Base-by-base conservation (phyloP, 1,284 basidiomycete species). In the Coniferiporia sulphurascens region DNA sequence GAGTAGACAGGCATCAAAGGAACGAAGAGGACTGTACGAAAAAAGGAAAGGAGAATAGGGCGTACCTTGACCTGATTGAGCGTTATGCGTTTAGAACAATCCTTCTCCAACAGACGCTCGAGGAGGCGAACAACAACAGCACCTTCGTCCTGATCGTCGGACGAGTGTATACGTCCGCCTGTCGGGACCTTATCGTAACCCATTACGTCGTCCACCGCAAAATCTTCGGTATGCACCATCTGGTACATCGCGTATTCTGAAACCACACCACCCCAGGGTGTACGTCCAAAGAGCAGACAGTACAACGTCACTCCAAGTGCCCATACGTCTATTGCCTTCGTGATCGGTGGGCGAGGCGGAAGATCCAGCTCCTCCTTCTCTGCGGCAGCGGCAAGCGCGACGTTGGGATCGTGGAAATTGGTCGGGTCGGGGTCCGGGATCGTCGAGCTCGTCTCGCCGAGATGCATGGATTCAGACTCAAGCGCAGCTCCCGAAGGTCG, bases 301-400 rank as follows among this genome's bases (percentile, higher is more conserved):
- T 95, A 99, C 12, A 98, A 78, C 1, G 97, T 99, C 38, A 98
- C 91, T n/a, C 97, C 97, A 7, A 99, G 82, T 0, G 97, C 95
- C 96, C 96, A 99, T n/a, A 99, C 85, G 69, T 99, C 97, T 70
- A 99, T 97, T 4, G 94, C 89, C 70, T 96, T 95, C 41, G 95
- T 96, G 64, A 99, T 91, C 1, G 82, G 80, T 2, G 86, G 86
- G 21, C 87, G 80, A 55, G 73, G 74, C 19, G 69, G 70, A 63
- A 73, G 69, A 48, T 65, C 62, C 51, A 65, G 49, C 73, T 66
- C 27, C 12, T 73, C 71, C 43, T 66, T 64, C 3, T 65, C 65
- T 1, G 76, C 74, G 56, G 71, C 67, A 60, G 71, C 63, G 67
- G 67, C 1, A 66, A 65, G 15, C 57, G 58, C 17, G 66, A 67